Evolutionary conservation across 2,329 filamentous ascomycete genomes (phyloP).

Genomic region (Xylariales sp.): DNA sequence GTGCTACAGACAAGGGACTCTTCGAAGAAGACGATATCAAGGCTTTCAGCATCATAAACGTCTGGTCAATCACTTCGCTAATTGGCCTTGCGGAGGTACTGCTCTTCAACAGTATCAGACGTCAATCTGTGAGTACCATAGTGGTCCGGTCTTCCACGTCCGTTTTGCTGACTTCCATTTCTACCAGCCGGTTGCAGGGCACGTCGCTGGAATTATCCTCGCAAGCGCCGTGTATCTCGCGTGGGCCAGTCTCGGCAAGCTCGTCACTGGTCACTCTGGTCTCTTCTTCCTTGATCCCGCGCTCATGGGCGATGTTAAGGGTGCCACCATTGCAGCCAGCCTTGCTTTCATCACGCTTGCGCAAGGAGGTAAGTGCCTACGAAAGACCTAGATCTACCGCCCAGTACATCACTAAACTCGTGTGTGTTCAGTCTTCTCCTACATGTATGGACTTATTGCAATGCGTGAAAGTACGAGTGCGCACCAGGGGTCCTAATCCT

Average conservation of each 20-base stretch:
- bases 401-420: slow-evolving; percentile 2
- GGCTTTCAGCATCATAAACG: slow-evolving; percentile 40
- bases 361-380: slow-evolving; percentile 36
- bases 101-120: slow-evolving; percentile 49
- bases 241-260: slow-evolving; percentile 44
- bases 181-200: slow-evolving; percentile 38
- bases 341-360: slow-evolving; percentile 40
- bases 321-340: slow-evolving; percentile 39
- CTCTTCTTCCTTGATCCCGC: slow-evolving; percentile 49
- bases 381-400: background rate
- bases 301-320: slow-evolving; percentile 34
- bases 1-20: slow-evolving; percentile 37
- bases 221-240: slow-evolving; percentile 41
- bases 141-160: background rate
- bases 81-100: slow-evolving; percentile 42
- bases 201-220: slow-evolving; percentile 37
- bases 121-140: slow-evolving; percentile 36
- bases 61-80: slow-evolving; percentile 38
- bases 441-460: slow-evolving; percentile 44
- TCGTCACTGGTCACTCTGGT: slow-evolving; percentile 39
- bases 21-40: slow-evolving; percentile 45
- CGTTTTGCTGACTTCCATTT: background rate
- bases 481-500: too few relatives aligned
- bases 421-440: slow-evolving; percentile 42
- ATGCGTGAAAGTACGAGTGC: slow-evolving; percentile 39